Evolutionary conservation across 1,139 yeast genomes (phyloP), one percentile per base, ranked within the genome.

Genomic region (Yamadazyma jaroonii): DNA sequence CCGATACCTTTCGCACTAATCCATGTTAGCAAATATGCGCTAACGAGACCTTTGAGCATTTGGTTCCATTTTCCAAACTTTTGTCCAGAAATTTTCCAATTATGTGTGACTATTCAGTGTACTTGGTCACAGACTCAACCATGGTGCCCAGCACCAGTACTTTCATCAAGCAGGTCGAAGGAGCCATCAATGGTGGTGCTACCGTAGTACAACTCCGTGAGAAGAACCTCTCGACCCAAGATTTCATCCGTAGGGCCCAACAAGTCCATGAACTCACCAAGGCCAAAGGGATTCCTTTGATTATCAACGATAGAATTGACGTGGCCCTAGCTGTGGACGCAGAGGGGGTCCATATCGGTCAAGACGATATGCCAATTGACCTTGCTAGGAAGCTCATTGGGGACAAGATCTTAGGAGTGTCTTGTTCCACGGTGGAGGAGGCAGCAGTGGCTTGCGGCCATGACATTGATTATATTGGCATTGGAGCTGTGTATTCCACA

Each of bases 261-360:
- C 57, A 64, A 31, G 76, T 89, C 13, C 89, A 84, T 47, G 62
- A 65, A 37, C 51, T 89, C 36, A 86, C 96, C 26, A 61, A 65
- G 32, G 56, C 61, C 29, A 74, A 70, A 32, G 73, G 75, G 0
- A 79, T 90, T 13, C 97, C 97, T 0, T 65, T 90, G 46, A 79
- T 90, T 25, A 89, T 90, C 52, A 88, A 90, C 53, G 97, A 90
- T 54, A 65, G 97, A 33, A 75, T 88, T 6, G 97, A 90, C 54
- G 88, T 90, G 6, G 97, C 96, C 0, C 64, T 89, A 36, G 97
- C 97, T 0, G 70, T 87, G 38, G 94, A 77, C 50, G 96, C 96
- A 0, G 96, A 89, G 42, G 96, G 96, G 25, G 84, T 90, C 11
- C 97, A 90, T 62, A 88, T 90, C 14, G 97, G 97, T 1, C 97